Base-by-base conservation (phyloP, 805 yeast species). In the Lachancea lanzarotensis region DNA sequence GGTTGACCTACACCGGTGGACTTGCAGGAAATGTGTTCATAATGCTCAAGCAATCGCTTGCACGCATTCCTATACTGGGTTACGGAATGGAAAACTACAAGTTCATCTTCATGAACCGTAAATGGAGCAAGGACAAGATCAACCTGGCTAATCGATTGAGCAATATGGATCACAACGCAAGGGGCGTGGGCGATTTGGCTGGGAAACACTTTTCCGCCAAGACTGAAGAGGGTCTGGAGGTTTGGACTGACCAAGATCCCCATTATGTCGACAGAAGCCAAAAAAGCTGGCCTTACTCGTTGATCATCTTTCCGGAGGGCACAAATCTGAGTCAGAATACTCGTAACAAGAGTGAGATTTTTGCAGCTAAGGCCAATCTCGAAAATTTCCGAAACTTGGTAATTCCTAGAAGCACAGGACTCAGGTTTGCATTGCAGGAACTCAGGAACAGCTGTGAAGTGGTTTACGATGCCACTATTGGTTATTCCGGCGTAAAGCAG, bases 301-400 rank as follows among this genome's bases (percentile, higher is more conserved):
- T 93, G 38, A 66, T 90, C 18, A 63, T 93, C 22, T 93, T 84
- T 66, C 98, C 98, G 1, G 98, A 93, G 63, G 98, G 98, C 4
- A 93, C 98, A 0, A 93, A 88, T 47, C 67, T 84, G 44, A 81
- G 93, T 32, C 72, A 71, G 4, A 74, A 77, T 48, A 87, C 96
- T 1, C 72, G 78, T 39, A 66, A 55, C 2, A 75, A 76, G 46
- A 78, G 90, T 8, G 70, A 69, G 15, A 69, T 60, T 7, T 93
- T 70, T 64, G 83, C 88, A 17, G 65, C 61, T 5, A 76, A 80
- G 50, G 58, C 71, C 19, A 73, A 71, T 4, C 68, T 67, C 30
- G 71, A 76, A 7, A 68, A 72, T 1, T 70, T 82, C 51, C 70
- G 74, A 34, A 81, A 87, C 60, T 78, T 85, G 12, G 69, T 93